Evolutionary conservation across 805 yeast species (phyloP).

Genomic region (Metschnikowia rubicola): DNA sequence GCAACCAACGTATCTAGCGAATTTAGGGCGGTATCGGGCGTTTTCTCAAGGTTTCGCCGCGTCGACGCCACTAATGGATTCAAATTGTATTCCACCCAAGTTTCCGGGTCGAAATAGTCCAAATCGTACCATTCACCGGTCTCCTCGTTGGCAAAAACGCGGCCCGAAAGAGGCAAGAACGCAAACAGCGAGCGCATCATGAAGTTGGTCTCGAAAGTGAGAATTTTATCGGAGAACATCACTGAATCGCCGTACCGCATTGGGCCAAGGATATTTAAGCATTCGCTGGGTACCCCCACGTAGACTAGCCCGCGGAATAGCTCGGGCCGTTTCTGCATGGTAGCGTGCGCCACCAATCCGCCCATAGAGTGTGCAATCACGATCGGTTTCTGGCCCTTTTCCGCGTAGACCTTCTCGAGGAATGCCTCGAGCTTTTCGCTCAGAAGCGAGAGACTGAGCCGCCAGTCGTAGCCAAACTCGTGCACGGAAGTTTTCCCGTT

Average conservation of each 20-base stretch:
- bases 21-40: not conserved
- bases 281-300: constrained; percentile 80
- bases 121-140: constrained; percentile 58
- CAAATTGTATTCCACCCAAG: constrained; percentile 73
- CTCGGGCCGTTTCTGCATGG: constrained; percentile 63
- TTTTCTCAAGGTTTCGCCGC: constrained; percentile 19
- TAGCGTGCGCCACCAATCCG: constrained; percentile 80
- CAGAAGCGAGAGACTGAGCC: constrained; percentile 61
- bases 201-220: constrained; percentile 80
- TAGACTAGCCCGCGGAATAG: constrained; percentile 73
- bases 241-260: constrained; percentile 78
- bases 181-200: constrained; percentile 83
- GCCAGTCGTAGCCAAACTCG: constrained; percentile 93
- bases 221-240: constrained; percentile 64
- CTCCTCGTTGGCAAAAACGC: constrained; percentile 61
- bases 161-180: constrained; percentile 74
- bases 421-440: constrained; percentile 50
- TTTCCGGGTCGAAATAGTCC: constrained; percentile 76
- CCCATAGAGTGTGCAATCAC: constrained; percentile 95
- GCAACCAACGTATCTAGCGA: constrained; percentile 13
- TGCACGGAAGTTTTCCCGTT: constrained; percentile 61
- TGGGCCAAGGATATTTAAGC: constrained; percentile 86
- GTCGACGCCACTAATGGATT: constrained; percentile 64
- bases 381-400: constrained; percentile 55
- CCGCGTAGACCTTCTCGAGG: constrained; percentile 42